Base-by-base conservation (phyloP, 805 yeast genomes). In the Kurtzmaniella cleridarum region DNA sequence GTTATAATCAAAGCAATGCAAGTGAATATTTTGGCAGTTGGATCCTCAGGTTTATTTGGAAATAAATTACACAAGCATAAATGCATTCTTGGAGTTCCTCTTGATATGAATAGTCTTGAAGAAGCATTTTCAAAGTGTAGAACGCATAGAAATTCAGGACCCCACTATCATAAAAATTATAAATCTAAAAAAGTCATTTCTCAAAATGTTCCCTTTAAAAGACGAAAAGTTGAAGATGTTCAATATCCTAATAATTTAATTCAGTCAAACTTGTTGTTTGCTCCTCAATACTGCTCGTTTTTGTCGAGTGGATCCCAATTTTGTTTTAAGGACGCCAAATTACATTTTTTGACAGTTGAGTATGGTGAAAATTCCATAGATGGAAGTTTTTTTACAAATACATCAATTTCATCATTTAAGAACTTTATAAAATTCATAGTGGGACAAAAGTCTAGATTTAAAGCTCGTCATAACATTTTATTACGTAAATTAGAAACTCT, bases 261-360 rank as follows among this genome's bases (percentile, higher is more conserved):
- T 20, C 5, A 20, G 5, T 20, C 24, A 8, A 20, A 20, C 24
- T 8, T 20, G 8, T 20, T 20, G 24, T 20, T 20, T 20, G 24
- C 24, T 8, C 24, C 24, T 5, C 24, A 20, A 20, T 48, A 40
- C 17, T 46, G 48, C 30, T 53, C 62, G 2, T 51, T 39, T 32
- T 46, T 62, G 30, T 45, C 47, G 18, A 39, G 47, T 2, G 66
- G 66, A 1, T 45, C 61, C 12, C 36, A 53, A 13, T 57, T 51
- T 41, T 20, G 26, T 27, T 16, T 14, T 12, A 18, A 32, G 6
- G 44, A 34, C 4, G 38, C 48, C 15, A 49, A 55, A 36, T 34
- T 58, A 13, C 40, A 46, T 6, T 45, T 61, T 14, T 43, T 49
- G 6, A 38, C 54, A n/a, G 49, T 59, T 0, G 52, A 59, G 40